Percentiles rank a stretch among this genome's conserved stretches.
Conservation (phyloP, 345 rosid genomes). For the Eucalyptus fibrosa region DNA sequence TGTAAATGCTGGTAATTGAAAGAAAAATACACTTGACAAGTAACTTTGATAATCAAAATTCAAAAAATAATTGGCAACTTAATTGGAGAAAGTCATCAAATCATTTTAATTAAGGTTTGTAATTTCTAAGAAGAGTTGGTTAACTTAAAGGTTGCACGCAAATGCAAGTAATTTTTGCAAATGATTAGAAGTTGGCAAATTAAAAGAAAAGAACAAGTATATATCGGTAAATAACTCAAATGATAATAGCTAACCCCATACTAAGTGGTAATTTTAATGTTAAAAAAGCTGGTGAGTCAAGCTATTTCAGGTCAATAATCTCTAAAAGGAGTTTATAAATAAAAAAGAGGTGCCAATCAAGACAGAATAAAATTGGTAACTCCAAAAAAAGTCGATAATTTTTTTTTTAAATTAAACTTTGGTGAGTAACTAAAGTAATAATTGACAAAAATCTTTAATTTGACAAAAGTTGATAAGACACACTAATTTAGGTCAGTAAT, state of each 20-base stretch:
- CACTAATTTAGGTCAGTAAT: not conserved
- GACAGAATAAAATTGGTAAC: not conserved
- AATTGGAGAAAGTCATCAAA: not conserved
- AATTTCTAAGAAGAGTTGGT: not conserved
- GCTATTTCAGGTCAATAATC: not conserved
- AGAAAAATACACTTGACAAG: not conserved
- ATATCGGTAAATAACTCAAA: not conserved
- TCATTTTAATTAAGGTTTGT: not conserved
- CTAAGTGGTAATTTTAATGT: not conserved
- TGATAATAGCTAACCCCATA: not conserved
- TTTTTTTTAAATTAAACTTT: not conserved
- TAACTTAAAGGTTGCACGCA: not conserved
- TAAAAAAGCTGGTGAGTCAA: not conserved
- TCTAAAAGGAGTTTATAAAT: not conserved
- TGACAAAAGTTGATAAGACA: not conserved
- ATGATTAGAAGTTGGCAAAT: not conserved
- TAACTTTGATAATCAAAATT: not conserved
- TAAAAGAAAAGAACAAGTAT: not conserved
- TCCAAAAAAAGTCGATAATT: not conserved
- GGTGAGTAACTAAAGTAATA: not conserved
- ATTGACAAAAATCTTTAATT: not conserved
- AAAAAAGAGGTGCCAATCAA: not conserved
- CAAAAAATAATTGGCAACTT: not conserved
- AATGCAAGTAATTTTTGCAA: not conserved
- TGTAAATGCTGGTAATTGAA: not conserved